A percentile compares a stretch with the other conserved stretches of the same genome.
These are phyloP conservation scores for Kwoniella mangroviensis DNA, from an alignment of 768 basidiomycete genomes.

Conservation along the genomic window DNA sequence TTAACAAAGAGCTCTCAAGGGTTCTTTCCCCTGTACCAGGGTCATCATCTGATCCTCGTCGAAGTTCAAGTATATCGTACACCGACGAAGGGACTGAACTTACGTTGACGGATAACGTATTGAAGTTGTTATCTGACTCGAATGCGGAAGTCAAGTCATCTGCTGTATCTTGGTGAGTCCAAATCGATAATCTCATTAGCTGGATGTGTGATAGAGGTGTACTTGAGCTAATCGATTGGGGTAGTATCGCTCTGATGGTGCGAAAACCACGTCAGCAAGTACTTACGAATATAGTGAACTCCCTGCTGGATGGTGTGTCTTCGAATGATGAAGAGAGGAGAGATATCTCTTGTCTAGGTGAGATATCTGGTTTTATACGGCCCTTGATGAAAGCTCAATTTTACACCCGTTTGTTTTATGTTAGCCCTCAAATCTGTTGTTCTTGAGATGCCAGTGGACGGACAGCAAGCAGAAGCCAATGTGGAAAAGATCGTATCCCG, in stretches of 20 bases:
- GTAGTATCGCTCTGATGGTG: constrained; percentile 87
- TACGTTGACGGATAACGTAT: constrained; percentile 80
- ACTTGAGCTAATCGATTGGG: not conserved
- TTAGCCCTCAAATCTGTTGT: constrained; percentile 94
- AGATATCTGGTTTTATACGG: constrained; percentile 31
- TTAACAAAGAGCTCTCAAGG: constrained; percentile 83
- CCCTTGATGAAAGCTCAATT: not conserved
- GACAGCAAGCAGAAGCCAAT: constrained; percentile 75
- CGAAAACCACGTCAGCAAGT: constrained; percentile 75
- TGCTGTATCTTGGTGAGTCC: constrained; percentile 89
- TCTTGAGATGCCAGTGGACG: constrained; percentile 80
- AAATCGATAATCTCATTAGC: not conserved
- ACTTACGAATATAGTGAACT: constrained; percentile 88
- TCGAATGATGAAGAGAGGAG: constrained; percentile 89
- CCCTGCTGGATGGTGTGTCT: constrained; percentile 80
- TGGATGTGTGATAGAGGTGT: too few relatives aligned
- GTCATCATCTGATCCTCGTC: constrained; percentile 14
- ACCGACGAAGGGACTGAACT: constrained; percentile 82
- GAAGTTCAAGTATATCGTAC: constrained; percentile 58
- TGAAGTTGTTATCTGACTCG: constrained; percentile 86
- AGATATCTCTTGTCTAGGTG: constrained; percentile 92
- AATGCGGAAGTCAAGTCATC: constrained; percentile 99
- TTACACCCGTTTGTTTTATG: not conserved
- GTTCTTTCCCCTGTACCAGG: constrained; percentile 62
- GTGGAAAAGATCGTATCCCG: constrained; percentile 84